Evolutionary conservation across 441 rosid genomes (phyloP), one percentile per base, ranked within the genome.

Genomic region (Aleurites moluccanus): DNA sequence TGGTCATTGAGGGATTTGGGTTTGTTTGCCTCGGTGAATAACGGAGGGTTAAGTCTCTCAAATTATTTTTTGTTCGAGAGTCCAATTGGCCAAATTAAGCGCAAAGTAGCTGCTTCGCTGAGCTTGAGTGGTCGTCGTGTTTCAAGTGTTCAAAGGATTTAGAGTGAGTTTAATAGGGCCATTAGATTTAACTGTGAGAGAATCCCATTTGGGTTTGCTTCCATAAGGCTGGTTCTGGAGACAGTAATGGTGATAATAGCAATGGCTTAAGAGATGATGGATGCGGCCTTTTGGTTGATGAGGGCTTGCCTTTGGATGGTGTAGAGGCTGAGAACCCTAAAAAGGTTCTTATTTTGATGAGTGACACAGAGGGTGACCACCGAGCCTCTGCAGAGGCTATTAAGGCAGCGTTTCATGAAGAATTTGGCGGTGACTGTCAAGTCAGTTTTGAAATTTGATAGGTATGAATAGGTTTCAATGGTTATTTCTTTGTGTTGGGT

Each of bases 341-440:
- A 80, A 95, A 85, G 74, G 95, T 95, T 70, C 78, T 93, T 81
- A 93, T 95, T 84, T 85, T 95, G 90, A 95, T 95, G 99, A 95
- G 97, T 74, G 98, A 95, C 69, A 95, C 99, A 6, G 98, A 98
- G 28, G 99, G 99, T 7, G 99, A 98, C 57, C 99, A 95, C 66
- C 70, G 99, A 79, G 97, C 99, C 64, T 95, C 99, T 21, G 99
- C 99, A 4, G 98, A 95, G 80, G 99, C 99, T 52, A 93, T 95
- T 35, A 93, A 84, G 82, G 86, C 95, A 18, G 94, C 99, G 1
- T 93, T 93, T 64, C 59, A 86, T 53, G 91, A 95, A 71, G 92
- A 86, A 77, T 95, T 85, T 73, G 98, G 99, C 10, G 90, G 89
- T 57, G 91, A 88, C 20, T 95, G 92, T 78, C 89, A 91, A 94